phyloP scores from a whole-genome alignment of 805 yeast species.

The Metschnikowia lachancei region DNA sequence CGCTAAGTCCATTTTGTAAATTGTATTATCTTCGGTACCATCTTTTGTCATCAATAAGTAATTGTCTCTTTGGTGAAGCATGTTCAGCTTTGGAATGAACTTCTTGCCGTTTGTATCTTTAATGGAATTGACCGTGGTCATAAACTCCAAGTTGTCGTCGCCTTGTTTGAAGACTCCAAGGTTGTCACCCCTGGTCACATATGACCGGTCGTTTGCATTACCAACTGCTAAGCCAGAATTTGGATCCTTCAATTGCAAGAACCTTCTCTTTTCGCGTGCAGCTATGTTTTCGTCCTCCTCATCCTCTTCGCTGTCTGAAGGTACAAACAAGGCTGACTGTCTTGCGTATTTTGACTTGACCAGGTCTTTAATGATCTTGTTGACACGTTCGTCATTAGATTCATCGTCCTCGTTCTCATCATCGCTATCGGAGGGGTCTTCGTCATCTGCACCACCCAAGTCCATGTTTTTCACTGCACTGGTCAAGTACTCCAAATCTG shows the following conservation, averaged over 20 bases:
- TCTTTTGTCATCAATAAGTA: constrained; percentile 63
- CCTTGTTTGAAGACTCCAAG: constrained; percentile 66
- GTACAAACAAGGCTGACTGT: constrained; percentile 8
- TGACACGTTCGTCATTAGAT: constrained; percentile 24
- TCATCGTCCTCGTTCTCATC: constrained; percentile 11
- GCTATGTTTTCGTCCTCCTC: constrained; percentile 35
- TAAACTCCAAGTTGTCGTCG: constrained; percentile 52
- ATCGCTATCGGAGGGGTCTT: constrained; percentile 29
- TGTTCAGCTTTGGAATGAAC: constrained; percentile 57
- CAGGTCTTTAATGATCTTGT: constrained; percentile 7
- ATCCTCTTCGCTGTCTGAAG: constrained; percentile 24
- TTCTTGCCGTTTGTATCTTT: constrained; percentile 47
- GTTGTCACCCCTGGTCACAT: constrained; percentile 73
- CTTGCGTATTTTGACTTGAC: constrained; percentile 6
- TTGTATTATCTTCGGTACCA: constrained; percentile 33
- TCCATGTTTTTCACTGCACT: constrained; percentile 27
- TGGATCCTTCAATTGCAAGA: constrained; percentile 26
- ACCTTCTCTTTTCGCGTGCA: constrained; percentile 19
- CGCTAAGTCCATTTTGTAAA: constrained; percentile 76
- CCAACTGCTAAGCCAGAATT: constrained; percentile 74
- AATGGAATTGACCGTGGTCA: constrained; percentile 65
- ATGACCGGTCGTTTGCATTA: constrained; percentile 65
- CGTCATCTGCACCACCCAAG: constrained; percentile 55
- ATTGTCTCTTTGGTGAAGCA: constrained; percentile 76
- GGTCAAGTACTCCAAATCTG: constrained; percentile 9